These are phyloP conservation scores for Camellia sinensis DNA, from an alignment of 148 eudicot genomes.

Conservation along the genomic window DNA sequence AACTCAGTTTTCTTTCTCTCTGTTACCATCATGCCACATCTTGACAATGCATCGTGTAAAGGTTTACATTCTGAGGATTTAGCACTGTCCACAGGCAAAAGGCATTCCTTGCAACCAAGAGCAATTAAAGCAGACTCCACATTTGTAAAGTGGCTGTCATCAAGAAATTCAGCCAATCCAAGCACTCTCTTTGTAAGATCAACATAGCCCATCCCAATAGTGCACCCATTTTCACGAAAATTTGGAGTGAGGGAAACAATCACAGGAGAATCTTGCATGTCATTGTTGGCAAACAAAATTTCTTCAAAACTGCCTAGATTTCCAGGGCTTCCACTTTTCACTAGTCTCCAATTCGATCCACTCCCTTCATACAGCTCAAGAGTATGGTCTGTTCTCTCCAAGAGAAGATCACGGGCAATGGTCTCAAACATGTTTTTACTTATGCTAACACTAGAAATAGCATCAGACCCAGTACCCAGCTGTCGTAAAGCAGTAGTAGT, in stretches of 20 bases:
- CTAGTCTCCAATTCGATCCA: conserved; percentile 79
- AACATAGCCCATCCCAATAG: conserved; percentile 72
- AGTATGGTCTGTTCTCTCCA: conserved; percentile 94
- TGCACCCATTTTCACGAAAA: conserved; percentile 74
- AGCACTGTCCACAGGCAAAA: conserved; percentile 64
- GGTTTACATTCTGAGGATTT: conserved; percentile 63
- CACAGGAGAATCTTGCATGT: conserved; percentile 97
- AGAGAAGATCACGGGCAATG: conserved; percentile 76
- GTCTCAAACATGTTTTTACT: conserved; percentile 94
- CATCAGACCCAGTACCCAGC: conserved; percentile 73
- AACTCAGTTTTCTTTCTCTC: conserved; percentile 87
- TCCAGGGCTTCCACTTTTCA: conserved; percentile 92
- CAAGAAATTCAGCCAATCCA: conserved; percentile 79
- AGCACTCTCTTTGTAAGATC: conserved; percentile 68
- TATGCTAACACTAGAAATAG: conserved; percentile 78
- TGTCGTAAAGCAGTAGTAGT: conserved; percentile 90
- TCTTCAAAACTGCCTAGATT: conserved; percentile 95
- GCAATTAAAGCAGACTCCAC: conserved; percentile 82
- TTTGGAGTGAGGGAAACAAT: conserved; percentile 66
- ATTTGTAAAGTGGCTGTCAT: conserved; percentile 93
- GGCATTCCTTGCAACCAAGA: conserved; percentile 95
- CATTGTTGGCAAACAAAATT: conserved; percentile 87
- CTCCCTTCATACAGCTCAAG: conserved; percentile 92
- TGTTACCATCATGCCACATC: conserved; percentile 92
- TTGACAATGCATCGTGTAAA: conserved; percentile 78